These are phyloP conservation scores for Phytopythium kandeliae DNA, from an alignment of 352 stramenopile genomes.

Conservation along the genomic window DNA sequence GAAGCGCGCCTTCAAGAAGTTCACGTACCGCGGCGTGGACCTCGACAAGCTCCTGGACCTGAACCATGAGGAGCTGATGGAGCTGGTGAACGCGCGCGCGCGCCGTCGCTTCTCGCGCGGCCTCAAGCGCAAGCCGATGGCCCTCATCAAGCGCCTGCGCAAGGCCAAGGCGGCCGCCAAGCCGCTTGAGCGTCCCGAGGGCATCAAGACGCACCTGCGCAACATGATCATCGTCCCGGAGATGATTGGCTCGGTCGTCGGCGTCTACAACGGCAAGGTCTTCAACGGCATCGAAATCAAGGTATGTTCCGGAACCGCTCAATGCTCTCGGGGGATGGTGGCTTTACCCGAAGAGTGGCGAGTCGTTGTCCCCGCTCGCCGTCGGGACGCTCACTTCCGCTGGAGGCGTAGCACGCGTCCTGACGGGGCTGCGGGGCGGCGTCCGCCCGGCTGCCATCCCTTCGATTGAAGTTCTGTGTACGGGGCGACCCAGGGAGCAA, in stretches of 20 bases:
- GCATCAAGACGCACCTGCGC: slow-evolving; percentile 99
- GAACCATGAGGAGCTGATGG: slow-evolving; percentile 99
- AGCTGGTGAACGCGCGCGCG: slow-evolving; percentile 94
- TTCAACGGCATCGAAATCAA: slow-evolving; percentile 99
- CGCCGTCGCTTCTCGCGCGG: slow-evolving; percentile 98
- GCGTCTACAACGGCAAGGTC: slow-evolving; percentile 99
- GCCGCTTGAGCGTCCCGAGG: slow-evolving; percentile 96
- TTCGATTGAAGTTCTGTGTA: slow-evolving; percentile 86
- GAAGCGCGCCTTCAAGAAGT: slow-evolving; percentile 99
- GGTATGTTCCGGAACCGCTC: slow-evolving; percentile 86
- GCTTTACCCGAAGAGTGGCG: slow-evolving; percentile 73
- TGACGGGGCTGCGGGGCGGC: too few species aligned
- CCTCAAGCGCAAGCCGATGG: slow-evolving; percentile 99
- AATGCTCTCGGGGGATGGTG: slow-evolving; percentile 75
- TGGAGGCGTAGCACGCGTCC: too few species aligned
- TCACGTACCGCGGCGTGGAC: slow-evolving; percentile 99
- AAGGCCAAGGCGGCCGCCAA: slow-evolving; percentile 98
- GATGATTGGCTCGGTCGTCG: slow-evolving; percentile 99
- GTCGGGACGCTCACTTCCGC: neutral
- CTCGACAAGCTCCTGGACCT: slow-evolving; percentile 99
- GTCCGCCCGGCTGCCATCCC: slow-evolving; percentile 50
- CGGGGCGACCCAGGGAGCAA: slow-evolving; percentile 81
- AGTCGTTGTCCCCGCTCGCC: neutral
- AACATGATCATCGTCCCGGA: slow-evolving; percentile 99
- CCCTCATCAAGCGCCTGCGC: slow-evolving; percentile 98